Percentiles rank a stretch among this genome's conserved stretches.
phyloP scores from a whole-genome alignment of 1,284 basidiomycete species.

The Wolfiporia cocos region DNA sequence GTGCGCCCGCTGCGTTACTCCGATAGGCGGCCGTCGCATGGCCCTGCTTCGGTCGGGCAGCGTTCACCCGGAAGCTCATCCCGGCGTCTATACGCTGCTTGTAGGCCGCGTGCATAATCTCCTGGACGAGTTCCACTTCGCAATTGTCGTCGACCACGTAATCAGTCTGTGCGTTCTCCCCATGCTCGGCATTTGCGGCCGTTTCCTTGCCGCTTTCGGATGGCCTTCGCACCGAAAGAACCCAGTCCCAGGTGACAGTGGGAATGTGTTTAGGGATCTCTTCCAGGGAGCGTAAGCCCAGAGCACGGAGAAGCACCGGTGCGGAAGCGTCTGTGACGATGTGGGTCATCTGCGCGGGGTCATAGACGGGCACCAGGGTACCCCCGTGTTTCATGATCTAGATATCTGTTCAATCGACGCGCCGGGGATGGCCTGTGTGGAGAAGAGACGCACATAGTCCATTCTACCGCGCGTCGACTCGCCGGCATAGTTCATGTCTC shows the following conservation, averaged over 20 bases:
- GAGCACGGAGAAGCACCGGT: constrained; percentile 30
- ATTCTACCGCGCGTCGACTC: constrained; percentile 47
- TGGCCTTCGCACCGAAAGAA: constrained; percentile 22
- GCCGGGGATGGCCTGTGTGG: background rate
- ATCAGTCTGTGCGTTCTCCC: too few relatives aligned
- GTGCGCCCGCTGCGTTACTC: background rate
- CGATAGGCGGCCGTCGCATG: background rate
- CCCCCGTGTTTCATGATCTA: constrained; percentile 58
- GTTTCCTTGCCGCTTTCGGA: constrained; percentile 5
- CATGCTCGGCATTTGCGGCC: background rate
- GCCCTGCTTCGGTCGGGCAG: constrained; percentile 1
- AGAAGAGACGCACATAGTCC: constrained; percentile 42
- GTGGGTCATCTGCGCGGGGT: constrained; percentile 50
- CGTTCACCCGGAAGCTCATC: constrained; percentile 6
- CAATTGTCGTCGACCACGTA: constrained; percentile 2
- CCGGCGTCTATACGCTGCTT: constrained; percentile 40
- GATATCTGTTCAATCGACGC: background rate
- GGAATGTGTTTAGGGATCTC: constrained; percentile 59
- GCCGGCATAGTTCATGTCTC: constrained; percentile 47
- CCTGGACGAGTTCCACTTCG: constrained; percentile 25
- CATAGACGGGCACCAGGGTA: constrained; percentile 45
- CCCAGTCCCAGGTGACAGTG: constrained; percentile 59
- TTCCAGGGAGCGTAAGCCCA: constrained; percentile 39
- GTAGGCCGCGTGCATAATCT: constrained; percentile 42
- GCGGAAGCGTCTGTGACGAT: constrained; percentile 46